phyloP scores from a whole-genome alignment of 371 early-diverging fungal species.

The Mucor racemosus region DNA sequence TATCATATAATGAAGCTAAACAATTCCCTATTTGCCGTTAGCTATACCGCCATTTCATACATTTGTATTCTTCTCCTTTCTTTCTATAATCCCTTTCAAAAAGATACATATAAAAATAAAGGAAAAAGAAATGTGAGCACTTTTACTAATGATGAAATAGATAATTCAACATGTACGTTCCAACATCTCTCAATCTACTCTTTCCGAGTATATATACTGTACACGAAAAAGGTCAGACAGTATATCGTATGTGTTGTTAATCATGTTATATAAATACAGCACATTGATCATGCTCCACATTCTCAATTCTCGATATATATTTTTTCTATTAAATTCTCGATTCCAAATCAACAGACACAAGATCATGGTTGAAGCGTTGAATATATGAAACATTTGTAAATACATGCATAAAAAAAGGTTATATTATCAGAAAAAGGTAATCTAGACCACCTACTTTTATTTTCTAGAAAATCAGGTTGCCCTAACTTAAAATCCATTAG shows the following conservation, averaged over 20 bases:
- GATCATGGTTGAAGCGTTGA: neutral
- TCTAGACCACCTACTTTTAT: neutral
- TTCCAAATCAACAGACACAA: neutral
- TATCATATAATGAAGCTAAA: neutral
- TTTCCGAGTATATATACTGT: neutral
- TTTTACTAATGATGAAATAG: no score
- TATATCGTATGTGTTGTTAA: neutral
- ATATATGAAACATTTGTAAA: neutral
- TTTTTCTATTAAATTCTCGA: neutral
- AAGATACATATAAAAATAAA: no score
- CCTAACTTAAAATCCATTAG: neutral
- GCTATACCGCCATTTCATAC: neutral
- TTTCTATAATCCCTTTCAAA: no score
- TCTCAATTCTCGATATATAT: neutral
- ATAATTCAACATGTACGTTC: no score
- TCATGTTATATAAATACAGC: neutral
- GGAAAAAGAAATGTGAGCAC: no score
- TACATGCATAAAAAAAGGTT: neutral
- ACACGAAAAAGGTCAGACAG: neutral
- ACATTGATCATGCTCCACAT: neutral
- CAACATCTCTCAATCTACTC: neutral
- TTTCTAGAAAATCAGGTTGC: neutral
- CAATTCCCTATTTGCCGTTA: neutral
- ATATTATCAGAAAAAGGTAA: slow-evolving; percentile 1
- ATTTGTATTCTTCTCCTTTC: neutral